These are phyloP conservation scores for Scleromitrula shiraiana DNA, from an alignment of 2,329 filamentous ascomycete genomes.

Conservation along the genomic window DNA sequence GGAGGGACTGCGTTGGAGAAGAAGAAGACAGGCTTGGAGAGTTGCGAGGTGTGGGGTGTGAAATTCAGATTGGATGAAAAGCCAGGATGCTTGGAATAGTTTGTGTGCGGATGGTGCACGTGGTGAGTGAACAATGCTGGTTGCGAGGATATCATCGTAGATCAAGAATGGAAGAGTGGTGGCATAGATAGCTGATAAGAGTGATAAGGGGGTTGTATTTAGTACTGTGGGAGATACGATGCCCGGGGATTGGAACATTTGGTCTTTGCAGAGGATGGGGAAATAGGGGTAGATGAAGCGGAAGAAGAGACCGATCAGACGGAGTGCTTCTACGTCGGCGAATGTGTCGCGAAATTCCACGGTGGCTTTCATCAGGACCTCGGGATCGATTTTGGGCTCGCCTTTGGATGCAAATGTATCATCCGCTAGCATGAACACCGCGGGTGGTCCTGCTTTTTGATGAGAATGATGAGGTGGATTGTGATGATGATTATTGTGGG, in stretches of 20 bases:
- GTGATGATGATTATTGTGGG: too few species aligned
- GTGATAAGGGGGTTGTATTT: conserved; percentile 30
- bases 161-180: conserved; percentile 37
- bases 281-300: conserved; percentile 39
- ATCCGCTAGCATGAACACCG: conserved; percentile 28
- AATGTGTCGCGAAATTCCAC: conserved; percentile 26
- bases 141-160: conserved; percentile 34
- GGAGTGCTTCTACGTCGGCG: conserved; percentile 28
- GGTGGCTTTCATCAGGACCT: conserved; percentile 21
- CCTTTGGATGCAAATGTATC: conserved; percentile 26
- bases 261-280: conserved; percentile 33
- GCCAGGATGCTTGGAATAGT: conserved; percentile 30
- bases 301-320: conserved; percentile 35
- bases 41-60: conserved; percentile 30
- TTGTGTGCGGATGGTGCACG: conserved; percentile 23
- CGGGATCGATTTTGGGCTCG: conserved; percentile 27
- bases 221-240: conserved; percentile 26
- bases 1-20: conserved; percentile 29
- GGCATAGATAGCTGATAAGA: conserved; percentile 36
- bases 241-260: conserved; percentile 24
- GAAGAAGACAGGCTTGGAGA: conserved; percentile 29
- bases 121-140: conserved; percentile 29
- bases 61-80: conserved; percentile 28
- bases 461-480: too few species aligned
- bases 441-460: conserved; percentile 25